Evolutionary conservation across 306 rosid genomes (phyloP).

Genomic region (Calophaca sinica): DNA sequence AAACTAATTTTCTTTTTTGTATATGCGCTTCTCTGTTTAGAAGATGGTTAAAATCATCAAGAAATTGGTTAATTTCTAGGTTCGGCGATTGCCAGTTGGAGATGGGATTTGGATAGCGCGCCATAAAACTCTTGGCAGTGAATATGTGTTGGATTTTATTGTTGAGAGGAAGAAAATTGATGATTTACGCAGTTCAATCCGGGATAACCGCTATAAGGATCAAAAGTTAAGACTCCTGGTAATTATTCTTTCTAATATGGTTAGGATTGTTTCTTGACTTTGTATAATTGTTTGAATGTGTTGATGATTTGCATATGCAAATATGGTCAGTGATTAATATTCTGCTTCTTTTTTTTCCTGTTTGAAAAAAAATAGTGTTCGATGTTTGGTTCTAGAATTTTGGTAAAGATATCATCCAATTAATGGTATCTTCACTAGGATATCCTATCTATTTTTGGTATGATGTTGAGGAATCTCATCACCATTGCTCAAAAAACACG

Average conservation of each 20-base stretch:
- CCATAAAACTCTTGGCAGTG: constrained; percentile 71
- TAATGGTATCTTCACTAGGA: constrained; percentile 7
- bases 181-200: constrained; percentile 88
- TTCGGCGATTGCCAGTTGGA: constrained; percentile 91
- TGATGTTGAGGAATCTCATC: constrained; percentile 37
- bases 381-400: constrained; percentile 31
- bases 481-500: constrained; percentile 10
- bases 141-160: constrained; percentile 94
- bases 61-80: constrained; percentile 57
- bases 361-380: constrained; percentile 30
- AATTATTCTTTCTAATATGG: constrained; percentile 46
- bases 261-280: constrained; percentile 16
- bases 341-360: constrained; percentile 25
- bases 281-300: constrained; percentile 13
- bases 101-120: constrained; percentile 97
- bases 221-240: constrained; percentile 92
- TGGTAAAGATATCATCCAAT: constrained; percentile 10
- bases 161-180: constrained; percentile 90
- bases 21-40: neutral
- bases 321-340: constrained; percentile 24
- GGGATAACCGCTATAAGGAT: constrained; percentile 95
- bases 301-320: constrained; percentile 16
- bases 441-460: constrained; percentile 32
- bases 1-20: constrained; percentile 3
- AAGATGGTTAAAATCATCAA: neutral